Evolutionary conservation across 306 rosid species (phyloP).

Genomic region (Echinosophora koreensis): DNA sequence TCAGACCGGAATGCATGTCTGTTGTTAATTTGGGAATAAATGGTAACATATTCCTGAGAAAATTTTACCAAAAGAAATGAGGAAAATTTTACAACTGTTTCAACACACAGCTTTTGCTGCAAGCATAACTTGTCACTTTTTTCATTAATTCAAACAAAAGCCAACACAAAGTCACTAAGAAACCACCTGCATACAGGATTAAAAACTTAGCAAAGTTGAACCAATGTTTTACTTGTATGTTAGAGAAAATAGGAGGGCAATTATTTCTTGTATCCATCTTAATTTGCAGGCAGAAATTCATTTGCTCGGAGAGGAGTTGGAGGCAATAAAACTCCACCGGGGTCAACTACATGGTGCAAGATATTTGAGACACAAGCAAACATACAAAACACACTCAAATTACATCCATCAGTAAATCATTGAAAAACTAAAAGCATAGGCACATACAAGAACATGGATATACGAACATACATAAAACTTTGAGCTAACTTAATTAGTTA

Average conservation of each 20-base stretch:
- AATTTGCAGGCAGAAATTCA: not conserved
- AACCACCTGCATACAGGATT: conserved; percentile 4
- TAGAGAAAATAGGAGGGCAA: conserved; percentile 12
- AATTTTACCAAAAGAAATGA: not conserved
- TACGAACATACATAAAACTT: not conserved
- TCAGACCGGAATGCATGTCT: not conserved
- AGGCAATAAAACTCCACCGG: conserved; percentile 10
- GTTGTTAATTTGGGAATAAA: not conserved
- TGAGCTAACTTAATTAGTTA: not conserved
- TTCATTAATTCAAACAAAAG: conserved; percentile 11
- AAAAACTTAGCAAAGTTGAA: not conserved
- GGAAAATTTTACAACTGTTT: not conserved
- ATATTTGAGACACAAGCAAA: conserved; percentile 7
- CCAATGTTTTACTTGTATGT: not conserved
- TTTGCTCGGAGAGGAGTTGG: conserved; percentile 7
- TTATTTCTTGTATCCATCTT: not conserved
- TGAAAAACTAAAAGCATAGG: conserved; percentile 10
- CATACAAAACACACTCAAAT: not conserved
- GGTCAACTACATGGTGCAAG: conserved; percentile 23
- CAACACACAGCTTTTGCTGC: not conserved
- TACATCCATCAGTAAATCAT: conserved; percentile 19
- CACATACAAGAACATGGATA: conserved; percentile 25
- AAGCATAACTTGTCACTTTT: not conserved
- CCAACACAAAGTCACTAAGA: not conserved
- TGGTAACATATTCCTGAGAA: conserved; percentile 1